Evolutionary conservation across 2,329 filamentous ascomycete genomes (phyloP), one percentile per base, ranked within the genome.

Genomic region (Podosphaera aphanis): DNA sequence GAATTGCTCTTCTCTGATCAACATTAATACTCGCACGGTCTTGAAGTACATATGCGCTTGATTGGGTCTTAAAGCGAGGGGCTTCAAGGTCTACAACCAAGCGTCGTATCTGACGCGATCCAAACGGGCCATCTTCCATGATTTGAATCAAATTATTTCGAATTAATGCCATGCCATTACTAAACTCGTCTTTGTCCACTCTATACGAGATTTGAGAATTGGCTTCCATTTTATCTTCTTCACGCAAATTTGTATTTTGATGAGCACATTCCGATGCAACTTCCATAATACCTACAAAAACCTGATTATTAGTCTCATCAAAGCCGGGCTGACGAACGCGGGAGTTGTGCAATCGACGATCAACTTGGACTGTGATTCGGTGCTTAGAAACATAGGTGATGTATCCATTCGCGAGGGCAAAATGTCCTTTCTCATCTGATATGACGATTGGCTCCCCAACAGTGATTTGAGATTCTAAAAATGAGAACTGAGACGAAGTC

Each of bases 151-250:
- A 70, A 54, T 95, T 98, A 62, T 93, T 94, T 45, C 90, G 77
- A 40, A 93, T 83, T 25, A 81, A 80, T 2, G 90, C 85, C 83
- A 98, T 93, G 47, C 90, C 90, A 56, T 93, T 95, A 62, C 84
- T 93, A 62, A 98, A 98, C 58, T 98, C 90, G 56, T 98, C 90
- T 59, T 94, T 94, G 62, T 98, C 90, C 3, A 98, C 67, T 20
- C 90, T 79, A 56, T 93, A 98, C 43, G 74, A 68, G 5, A 80
- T 64, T 3, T 72, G 72, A 3, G 69, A 60, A 47, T 68, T 65
- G 48, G 68, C 66, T 51, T 68, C 66, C 52, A 66, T 70, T 23
- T 63, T 66, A 36, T 71, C 61, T 23, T 13, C 2, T 27, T 46
- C 21, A n/a, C 25, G 16, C 6, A 18, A 8, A 4, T 69, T 66